These are phyloP conservation scores for Aleurites moluccanus DNA, from an alignment of 441 rosid genomes.

Conservation along the genomic window DNA sequence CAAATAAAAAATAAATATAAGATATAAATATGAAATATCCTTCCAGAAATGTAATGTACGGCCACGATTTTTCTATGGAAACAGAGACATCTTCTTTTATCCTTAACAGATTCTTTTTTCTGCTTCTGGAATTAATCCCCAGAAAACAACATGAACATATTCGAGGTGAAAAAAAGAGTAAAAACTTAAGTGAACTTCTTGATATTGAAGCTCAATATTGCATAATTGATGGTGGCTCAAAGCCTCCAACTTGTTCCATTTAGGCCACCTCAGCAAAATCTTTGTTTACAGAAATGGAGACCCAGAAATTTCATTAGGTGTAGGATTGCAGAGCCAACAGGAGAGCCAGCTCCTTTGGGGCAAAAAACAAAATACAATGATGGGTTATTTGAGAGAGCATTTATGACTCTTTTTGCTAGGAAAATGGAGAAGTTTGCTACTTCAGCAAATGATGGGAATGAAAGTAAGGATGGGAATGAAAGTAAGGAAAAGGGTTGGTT, in stretches of 20 bases:
- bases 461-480: slow-evolving; percentile 20
- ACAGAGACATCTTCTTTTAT: not conserved
- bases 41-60: slow-evolving; percentile 24
- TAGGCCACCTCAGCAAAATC: slow-evolving; percentile 12
- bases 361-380: slow-evolving; percentile 77
- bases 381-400: slow-evolving; percentile 72
- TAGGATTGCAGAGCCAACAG: slow-evolving; percentile 73
- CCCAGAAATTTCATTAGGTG: slow-evolving; percentile 38
- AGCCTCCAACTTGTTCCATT: slow-evolving; percentile 48
- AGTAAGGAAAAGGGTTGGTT: slow-evolving; percentile 43
- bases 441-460: too few species aligned
- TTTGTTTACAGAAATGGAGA: slow-evolving; percentile 21
- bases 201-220: slow-evolving; percentile 1
- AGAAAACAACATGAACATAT: not conserved
- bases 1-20: not conserved
- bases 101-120: not conserved
- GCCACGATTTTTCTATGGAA: slow-evolving; percentile 22
- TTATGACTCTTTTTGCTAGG: slow-evolving; percentile 79
- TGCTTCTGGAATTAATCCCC: not conserved
- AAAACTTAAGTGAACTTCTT: not conserved
- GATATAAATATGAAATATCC: slow-evolving; percentile 13
- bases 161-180: not conserved
- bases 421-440: slow-evolving; percentile 86
- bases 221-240: slow-evolving; percentile 57
- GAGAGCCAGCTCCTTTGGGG: slow-evolving; percentile 89